Evolutionary conservation across 2,329 filamentous ascomycete species (phyloP), one percentile per base, ranked within the genome.

Genomic region (Spiromastix sp.): DNA sequence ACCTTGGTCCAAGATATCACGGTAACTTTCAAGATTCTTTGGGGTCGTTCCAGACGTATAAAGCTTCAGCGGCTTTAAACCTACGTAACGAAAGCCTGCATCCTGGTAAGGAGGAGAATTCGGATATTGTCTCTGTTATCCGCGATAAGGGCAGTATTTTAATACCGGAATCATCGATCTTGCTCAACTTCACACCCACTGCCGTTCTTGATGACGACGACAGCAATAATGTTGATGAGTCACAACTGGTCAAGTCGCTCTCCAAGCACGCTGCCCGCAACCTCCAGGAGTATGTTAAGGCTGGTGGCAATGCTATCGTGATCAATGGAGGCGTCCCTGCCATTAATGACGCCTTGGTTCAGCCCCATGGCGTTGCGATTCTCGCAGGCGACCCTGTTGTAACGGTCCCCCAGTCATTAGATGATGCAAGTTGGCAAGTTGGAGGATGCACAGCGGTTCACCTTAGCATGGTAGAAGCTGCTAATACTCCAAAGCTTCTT

Each of bases 1-100:
- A 87, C 32, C 77, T 98, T 12, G 89, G 91, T 0, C 82, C 86
- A 16, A 77, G 85, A 31, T 98, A 98, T 48, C 80, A 85, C 51
- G 91, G 91, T 11, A 98, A 98, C 54, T 94, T 93, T 48, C 91
- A 98, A 59, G 91, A 98, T 52, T 91, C 85, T 47, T 71, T 98
- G 10, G 91, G 93, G 4, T 89, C 86, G 2, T 93, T 98, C 51
- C 86, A 96, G 53, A 98, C 93, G 0, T 98, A 98, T 54, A 78
- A 83, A 49, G 89, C 91, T 5, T 96, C 91, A 1, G 89, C 91
- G 5, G 79, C 84, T 36, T 66, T 98, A 25, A 91, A 93, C 40
- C 71, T 95, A 35, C 81, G 89, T 30, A 96, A 96, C 49, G 91
- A 98, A 52, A 76, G 86, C 34, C 70, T 93, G 24, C 84, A 93